Base-by-base conservation (phyloP, 371 early-diverging fungal species). In the Rhizopus stolonifer region DNA sequence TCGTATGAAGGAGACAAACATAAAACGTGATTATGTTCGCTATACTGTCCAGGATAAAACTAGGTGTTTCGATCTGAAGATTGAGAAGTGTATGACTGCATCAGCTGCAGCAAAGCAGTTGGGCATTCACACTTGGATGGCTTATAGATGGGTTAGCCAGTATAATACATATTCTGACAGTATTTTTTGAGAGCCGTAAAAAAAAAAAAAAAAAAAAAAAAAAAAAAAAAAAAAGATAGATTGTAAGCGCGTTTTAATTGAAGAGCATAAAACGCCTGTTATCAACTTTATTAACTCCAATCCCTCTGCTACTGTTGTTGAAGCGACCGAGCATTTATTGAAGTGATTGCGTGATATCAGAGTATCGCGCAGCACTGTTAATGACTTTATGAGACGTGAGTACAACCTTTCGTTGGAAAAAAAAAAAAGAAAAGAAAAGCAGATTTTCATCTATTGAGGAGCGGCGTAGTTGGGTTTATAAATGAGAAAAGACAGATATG, bases 91-190 rank as follows among this genome's bases (percentile, higher is more conserved):
- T 52, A 46, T 52, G 58, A 46, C 45, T 33, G 58, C 58, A 40
- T 38, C 58, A 58, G 46, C 58, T 52, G 52, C 58, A 46, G 58
- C 58, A 26, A 46, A 58, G 48, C 47, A 54, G 60, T 54, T 60
- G 51, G 51, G 88, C 77, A 64, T 54, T 54, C 55, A 60, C 33
- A 2, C 25, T 60, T 46, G 54, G 46, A 60, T 45, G 32, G 49
- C 60, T 38, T 34, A 54, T 26, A 50, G 54, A 54, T 52, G 58
- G 59, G 43, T 44, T 34, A 49, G 32, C 5, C 54, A 49, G 46
- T 60, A 60, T 14, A 49, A 49, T 34, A 18, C 24, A 49, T 42
- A 39, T 22, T 50, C 54, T 60, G 49, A 50, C 24, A 49, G 50
- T 33, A 60, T 53, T 10, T 53, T 60, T 60, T 52, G 53, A 52